Percentiles rank a stretch among this genome's conserved stretches.
Conservation (phyloP, 1,139 yeast species). For the Sugiyamaella sp. region DNA sequence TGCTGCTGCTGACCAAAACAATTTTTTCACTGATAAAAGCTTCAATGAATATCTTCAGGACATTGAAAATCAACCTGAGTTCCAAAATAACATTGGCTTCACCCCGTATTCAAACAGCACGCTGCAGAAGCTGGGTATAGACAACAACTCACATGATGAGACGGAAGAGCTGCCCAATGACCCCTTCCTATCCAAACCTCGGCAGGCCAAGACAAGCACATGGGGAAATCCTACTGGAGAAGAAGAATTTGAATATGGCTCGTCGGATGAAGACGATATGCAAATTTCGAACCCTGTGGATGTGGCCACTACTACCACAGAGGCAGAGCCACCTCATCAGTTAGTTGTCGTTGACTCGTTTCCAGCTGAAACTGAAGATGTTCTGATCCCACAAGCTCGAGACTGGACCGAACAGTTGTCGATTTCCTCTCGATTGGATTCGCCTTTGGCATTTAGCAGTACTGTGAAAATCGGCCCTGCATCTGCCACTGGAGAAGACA, state of each 20-base stretch:
- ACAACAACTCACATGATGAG: neutral
- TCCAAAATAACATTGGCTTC: neutral
- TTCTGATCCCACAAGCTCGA: neutral
- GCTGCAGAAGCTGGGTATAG: conserved; percentile 17
- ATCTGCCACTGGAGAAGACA: neutral
- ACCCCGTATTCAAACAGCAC: neutral
- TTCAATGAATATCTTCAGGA: conserved; percentile 7
- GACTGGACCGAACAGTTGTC: conserved; percentile 30
- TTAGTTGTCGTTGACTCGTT: neutral
- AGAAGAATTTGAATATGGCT: conserved; percentile 19
- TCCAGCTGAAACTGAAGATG: neutral
- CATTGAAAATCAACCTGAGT: neutral
- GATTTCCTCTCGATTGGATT: conserved; percentile 26
- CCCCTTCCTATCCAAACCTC: conserved; percentile 19
- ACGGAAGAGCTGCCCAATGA: conserved; percentile 16
- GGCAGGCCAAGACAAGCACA: neutral
- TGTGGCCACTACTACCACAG: neutral
- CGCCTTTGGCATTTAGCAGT: conserved; percentile 23
- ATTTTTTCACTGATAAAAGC: too few relatives aligned
- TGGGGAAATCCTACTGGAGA: conserved; percentile 22
- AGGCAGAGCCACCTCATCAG: neutral
- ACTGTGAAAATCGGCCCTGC: neutral
- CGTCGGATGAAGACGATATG: conserved; percentile 18
- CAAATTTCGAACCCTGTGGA: neutral
- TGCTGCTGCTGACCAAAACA: too few relatives aligned